Conservation (phyloP, 2,329 filamentous ascomycete species). For the Coniochaeta sp. region DNA sequence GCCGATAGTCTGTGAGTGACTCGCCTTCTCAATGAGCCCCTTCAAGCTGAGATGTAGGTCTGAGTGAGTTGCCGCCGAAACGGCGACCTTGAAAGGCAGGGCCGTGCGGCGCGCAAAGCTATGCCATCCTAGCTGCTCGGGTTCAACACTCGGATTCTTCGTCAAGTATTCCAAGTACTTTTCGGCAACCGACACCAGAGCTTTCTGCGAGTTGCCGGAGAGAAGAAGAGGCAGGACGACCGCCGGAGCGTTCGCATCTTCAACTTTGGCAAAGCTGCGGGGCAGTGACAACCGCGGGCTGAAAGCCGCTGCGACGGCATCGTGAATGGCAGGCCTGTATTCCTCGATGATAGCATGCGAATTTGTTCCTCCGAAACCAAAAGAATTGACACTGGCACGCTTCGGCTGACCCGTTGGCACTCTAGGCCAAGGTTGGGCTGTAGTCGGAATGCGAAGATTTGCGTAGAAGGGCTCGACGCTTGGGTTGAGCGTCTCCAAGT, state of each 20-base stretch:
- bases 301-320: slow-evolving; percentile 7
- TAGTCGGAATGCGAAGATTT: slow-evolving; percentile 25
- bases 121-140: slow-evolving; percentile 23
- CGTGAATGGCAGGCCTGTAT: slow-evolving; percentile 25
- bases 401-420: slow-evolving; percentile 25
- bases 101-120: slow-evolving; percentile 20
- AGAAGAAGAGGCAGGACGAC: slow-evolving; percentile 25
- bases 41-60: slow-evolving; percentile 18
- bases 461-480: slow-evolving; percentile 26
- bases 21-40: slow-evolving; percentile 11
- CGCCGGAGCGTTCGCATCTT: background rate
- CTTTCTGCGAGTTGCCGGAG: slow-evolving; percentile 27
- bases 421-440: slow-evolving; percentile 23
- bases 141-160: slow-evolving; percentile 1
- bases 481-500: slow-evolving; percentile 31
- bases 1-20: slow-evolving; percentile 6
- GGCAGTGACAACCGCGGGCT: background rate
- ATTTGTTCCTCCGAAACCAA: slow-evolving; percentile 37
- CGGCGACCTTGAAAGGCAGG: slow-evolving; percentile 20
- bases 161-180: slow-evolving; percentile 21
- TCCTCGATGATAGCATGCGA: slow-evolving; percentile 34
- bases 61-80: slow-evolving; percentile 15
- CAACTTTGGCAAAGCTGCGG: background rate
- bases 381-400: slow-evolving; percentile 35
- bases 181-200: slow-evolving; percentile 18